Percentiles rank a stretch among this genome's conserved stretches.
Evolutionary conservation across 805 yeast genomes (phyloP).

Genomic region (Monosporozyma yasuniensis): DNA sequence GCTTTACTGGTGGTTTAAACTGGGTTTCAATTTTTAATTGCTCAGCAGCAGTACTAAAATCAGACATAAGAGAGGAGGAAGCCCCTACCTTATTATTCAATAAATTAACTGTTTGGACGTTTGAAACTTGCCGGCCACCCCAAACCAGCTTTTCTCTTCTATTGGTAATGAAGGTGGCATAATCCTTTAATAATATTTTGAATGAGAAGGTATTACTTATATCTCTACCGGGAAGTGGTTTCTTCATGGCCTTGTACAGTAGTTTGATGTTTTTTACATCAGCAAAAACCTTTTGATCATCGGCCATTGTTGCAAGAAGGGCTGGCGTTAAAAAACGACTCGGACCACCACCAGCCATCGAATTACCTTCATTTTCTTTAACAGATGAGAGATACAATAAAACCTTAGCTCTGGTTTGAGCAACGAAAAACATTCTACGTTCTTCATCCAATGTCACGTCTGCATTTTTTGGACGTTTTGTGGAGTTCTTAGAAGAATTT

Average conservation of each 20-base stretch:
- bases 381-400: slow-evolving; percentile 38
- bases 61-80: neutral
- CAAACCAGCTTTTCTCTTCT: slow-evolving; percentile 26
- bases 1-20: slow-evolving; percentile 4
- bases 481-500: slow-evolving; percentile 4
- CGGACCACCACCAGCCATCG: slow-evolving; percentile 17
- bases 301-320: slow-evolving; percentile 20
- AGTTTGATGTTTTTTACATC: slow-evolving; percentile 13
- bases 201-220: slow-evolving; percentile 14
- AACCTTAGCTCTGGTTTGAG: slow-evolving; percentile 71
- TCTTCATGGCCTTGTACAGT: slow-evolving; percentile 16
- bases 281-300: slow-evolving; percentile 22
- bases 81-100: slow-evolving; percentile 8
- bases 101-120: slow-evolving; percentile 15
- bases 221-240: slow-evolving; percentile 4
- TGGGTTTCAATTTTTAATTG: slow-evolving; percentile 10
- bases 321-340: slow-evolving; percentile 27
- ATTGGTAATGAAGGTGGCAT: slow-evolving; percentile 19
- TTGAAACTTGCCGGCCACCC: slow-evolving; percentile 19
- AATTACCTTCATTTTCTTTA: slow-evolving; percentile 16
- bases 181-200: slow-evolving; percentile 20
- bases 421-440: slow-evolving; percentile 78
- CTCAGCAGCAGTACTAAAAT: slow-evolving; percentile 26
- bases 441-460: slow-evolving; percentile 52
- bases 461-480: slow-evolving; percentile 2